Evolutionary conservation across 768 basidiomycete genomes (phyloP).

Genomic region (Crassisporium funariophilum): DNA sequence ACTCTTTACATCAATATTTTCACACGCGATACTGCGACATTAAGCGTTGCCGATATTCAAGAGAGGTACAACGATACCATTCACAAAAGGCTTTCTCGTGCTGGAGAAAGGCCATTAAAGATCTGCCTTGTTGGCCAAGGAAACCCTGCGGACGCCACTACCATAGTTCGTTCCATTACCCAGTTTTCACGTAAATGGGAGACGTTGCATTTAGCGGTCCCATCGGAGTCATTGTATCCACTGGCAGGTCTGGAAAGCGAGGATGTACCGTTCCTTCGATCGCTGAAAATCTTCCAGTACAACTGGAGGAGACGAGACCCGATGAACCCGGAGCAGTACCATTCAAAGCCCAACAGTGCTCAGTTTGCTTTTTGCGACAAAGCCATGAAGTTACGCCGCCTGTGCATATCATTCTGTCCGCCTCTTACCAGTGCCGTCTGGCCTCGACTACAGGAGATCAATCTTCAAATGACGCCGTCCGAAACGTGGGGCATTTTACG

Average conservation of each 20-base stretch:
- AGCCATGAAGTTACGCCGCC: conserved; percentile 8
- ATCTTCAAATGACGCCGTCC: conserved; percentile 13
- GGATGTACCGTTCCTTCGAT: conserved; percentile 14
- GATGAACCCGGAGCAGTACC: no score
- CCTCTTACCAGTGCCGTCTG: conserved; percentile 6
- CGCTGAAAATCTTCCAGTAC: conserved; percentile 12
- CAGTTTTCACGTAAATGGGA: conserved; percentile 16
- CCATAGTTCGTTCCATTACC: conserved; percentile 10
- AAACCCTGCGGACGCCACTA: conserved; percentile 1
- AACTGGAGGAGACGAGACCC: no score
- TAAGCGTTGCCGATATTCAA: not conserved
- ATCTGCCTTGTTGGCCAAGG: conserved; percentile 13
- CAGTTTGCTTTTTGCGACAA: conserved; percentile 10
- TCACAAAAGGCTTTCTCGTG: conserved; percentile 3
- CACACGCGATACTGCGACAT: not conserved
- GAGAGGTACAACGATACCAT: no score
- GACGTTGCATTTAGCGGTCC: conserved; percentile 14
- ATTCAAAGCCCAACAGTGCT: not conserved
- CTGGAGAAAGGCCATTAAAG: conserved; percentile 11
- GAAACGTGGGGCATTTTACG: conserved; percentile 15
- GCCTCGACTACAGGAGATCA: conserved; percentile 14
- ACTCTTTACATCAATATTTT: conserved; percentile 7
- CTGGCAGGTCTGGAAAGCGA: conserved; percentile 2
- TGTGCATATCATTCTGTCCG: conserved; percentile 10
- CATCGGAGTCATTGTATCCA: conserved; percentile 3